Base-by-base conservation (phyloP, 2,329 filamentous ascomycete species). In the Ploettnerulaceae sp. region DNA sequence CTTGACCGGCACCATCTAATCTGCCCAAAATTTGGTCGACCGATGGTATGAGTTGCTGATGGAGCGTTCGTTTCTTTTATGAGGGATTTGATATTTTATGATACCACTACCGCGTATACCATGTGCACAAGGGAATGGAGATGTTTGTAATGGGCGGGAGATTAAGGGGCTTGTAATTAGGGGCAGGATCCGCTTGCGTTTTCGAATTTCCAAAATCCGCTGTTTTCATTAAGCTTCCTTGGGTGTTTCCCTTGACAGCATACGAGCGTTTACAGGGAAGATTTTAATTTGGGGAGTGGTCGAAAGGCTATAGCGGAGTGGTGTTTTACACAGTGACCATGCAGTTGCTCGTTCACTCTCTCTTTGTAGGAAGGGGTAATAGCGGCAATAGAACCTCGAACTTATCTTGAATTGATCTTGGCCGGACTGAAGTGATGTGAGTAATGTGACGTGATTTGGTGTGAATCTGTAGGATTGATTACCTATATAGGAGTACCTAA, bases 21-120 rank as follows among this genome's bases (percentile, higher is more conserved):
- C 22, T 17, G 7, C 18, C 34, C 9, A 29, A 45, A 24, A 14
- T 7, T 28, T n/a, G n/a, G 14, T 26, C 6, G 9, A 9, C 22
- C 14, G 14, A 7, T 22, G 11, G n/a, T 39, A 7, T 14, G 9
- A 20, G 20, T 2, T 25, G 14, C 28, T 32, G 22, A 41, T 20
- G 31, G 29, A 42, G 25, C 18, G 37, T 48, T 45, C 35, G 14
- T 37, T 45, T 49, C 24, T 35, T 26, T 42, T 46, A 46, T 39
- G 29, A 35, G 20, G 43, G 45, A 48, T 46, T 44, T 49, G 42
- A 41, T 48, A 39, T 51, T 53, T 54, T 7, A 47, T 53, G 52
- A 56, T 56, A 56, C 54, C 54, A 56, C 43, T 52, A 52, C 36
- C 38, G 53, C 49, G 41, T 28, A 49, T 51, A 48, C 39, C 36